Base-by-base conservation (phyloP, 106 monocot genomes). In the Phalaenopsis equestris region DNA sequence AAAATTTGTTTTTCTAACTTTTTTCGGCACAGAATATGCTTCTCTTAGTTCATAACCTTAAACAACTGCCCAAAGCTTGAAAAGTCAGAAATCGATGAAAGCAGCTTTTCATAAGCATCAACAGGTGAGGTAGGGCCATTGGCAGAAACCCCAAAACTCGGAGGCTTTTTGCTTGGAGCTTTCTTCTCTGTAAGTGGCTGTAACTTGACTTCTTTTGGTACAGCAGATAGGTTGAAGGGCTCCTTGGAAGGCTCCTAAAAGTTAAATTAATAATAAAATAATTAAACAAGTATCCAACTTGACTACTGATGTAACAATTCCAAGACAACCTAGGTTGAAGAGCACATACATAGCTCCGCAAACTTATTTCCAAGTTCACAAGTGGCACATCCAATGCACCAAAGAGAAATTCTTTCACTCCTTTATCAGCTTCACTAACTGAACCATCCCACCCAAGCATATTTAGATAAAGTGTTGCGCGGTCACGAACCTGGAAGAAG, bases 131-230 rank as follows among this genome's bases (percentile, higher is more conserved):
- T 83, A 23, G 88, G 91, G 67, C 72, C 88, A 73, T 80, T 85
- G 39, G 80, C 18, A 73, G 99, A 86, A 78, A 83, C 85, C 5
- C 86, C 93, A 23, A 90, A 84, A 80, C 86, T 90, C 67, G 86
- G 84, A 78, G 87, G 83, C 78, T 94, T 94, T 77, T 94, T 98
- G 42, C 88, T 90, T 43, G 84, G 83, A 41, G 88, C 86, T 83
- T 98, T 98, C 79, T 94, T 98, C 86, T 98, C 97, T 48, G 89
- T 80, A 88, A 94, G 86, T 84, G 94, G 90, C 77, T 98, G 97
- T 47, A 91, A 86, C 73, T 92, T 98, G 36, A 92, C 85, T 68
- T 92, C 94, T 82, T 68, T 90, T 21, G 97, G 84, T 15, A 98
- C 97, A 36, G 92, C 84, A 80, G 78, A 86, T 52, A 98, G 85